Evolutionary conservation across 106 monocot species (phyloP).

Genomic region (Allium cepa): DNA sequence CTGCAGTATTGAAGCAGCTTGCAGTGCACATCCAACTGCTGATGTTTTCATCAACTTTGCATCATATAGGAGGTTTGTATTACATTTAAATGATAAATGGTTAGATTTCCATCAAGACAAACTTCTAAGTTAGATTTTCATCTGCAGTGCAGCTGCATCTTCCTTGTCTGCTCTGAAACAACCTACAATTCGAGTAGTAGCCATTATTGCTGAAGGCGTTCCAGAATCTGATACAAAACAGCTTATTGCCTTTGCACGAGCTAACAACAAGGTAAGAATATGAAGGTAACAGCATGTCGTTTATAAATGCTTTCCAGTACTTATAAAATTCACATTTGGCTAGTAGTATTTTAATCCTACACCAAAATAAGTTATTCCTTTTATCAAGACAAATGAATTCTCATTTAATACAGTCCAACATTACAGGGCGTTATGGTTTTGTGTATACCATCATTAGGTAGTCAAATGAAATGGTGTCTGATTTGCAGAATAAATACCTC

Average conservation of each 20-base stretch:
- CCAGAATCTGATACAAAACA: constrained; percentile 63
- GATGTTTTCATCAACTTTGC: constrained; percentile 98
- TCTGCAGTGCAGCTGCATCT: constrained; percentile 57
- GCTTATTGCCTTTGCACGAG: constrained; percentile 53
- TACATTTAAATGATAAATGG: neutral
- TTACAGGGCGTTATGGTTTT: too few relatives aligned
- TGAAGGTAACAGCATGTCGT: neutral
- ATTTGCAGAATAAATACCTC: too few relatives aligned
- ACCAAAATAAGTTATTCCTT: too few relatives aligned
- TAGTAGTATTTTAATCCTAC: too few relatives aligned
- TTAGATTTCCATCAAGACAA: neutral
- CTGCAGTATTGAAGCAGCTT: constrained; percentile 83
- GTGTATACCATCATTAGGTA: too few relatives aligned
- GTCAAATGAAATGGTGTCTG: too few relatives aligned
- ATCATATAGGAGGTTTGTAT: constrained; percentile 48
- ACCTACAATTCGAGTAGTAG: constrained; percentile 54
- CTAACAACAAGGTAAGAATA: constrained; percentile 59
- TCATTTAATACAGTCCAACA: too few relatives aligned
- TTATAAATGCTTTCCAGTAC: too few relatives aligned
- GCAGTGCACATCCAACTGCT: constrained; percentile 76
- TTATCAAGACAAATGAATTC: too few relatives aligned
- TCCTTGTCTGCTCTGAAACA: constrained; percentile 60
- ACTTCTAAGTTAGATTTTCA: neutral
- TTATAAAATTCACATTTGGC: too few relatives aligned
- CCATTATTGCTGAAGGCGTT: constrained; percentile 66